These are phyloP conservation scores for Artemisia annua DNA, from an alignment of 129 eudicot genomes.

Conservation along the genomic window DNA sequence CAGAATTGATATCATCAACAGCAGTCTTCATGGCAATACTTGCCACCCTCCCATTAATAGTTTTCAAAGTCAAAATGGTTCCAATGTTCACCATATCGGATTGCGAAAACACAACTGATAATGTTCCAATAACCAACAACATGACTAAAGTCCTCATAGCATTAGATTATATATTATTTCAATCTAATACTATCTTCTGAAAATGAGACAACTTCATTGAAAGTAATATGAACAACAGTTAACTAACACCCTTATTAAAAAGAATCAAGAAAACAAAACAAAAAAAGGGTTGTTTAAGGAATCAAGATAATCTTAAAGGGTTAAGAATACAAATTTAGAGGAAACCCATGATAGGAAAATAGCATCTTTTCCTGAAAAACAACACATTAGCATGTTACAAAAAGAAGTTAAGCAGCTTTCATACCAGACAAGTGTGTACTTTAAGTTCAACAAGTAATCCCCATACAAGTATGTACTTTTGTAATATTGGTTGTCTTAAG, in stretches of 20 bases:
- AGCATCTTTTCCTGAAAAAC: constrained; percentile 22
- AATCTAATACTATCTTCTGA: not conserved
- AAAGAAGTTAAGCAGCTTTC: not conserved
- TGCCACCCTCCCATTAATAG: constrained; percentile 58
- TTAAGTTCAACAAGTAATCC: too few species aligned
- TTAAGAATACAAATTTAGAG: not conserved
- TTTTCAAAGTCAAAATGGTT: constrained; percentile 52
- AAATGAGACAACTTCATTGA: not conserved
- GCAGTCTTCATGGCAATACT: constrained; percentile 84
- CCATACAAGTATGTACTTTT: too few species aligned
- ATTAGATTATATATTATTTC: not conserved
- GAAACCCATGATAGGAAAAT: constrained; percentile 28
- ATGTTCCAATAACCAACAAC: constrained; percentile 33
- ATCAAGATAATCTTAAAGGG: not conserved
- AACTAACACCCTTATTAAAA: too few species aligned
- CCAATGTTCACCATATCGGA: constrained; percentile 60
- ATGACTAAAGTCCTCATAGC: constrained; percentile 36
- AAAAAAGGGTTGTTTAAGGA: not conserved
- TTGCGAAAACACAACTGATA: constrained; percentile 20
- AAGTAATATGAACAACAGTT: not conserved
- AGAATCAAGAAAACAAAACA: not conserved
- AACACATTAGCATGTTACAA: not conserved
- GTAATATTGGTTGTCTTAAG: too few species aligned
- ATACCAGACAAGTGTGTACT: too few species aligned
- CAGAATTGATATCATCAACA: constrained; percentile 77